Evolutionary conservation across 192 early-diverging fungal species (phyloP), one percentile per base, ranked within the genome.

Genomic region (Coemansia sp.): DNA sequence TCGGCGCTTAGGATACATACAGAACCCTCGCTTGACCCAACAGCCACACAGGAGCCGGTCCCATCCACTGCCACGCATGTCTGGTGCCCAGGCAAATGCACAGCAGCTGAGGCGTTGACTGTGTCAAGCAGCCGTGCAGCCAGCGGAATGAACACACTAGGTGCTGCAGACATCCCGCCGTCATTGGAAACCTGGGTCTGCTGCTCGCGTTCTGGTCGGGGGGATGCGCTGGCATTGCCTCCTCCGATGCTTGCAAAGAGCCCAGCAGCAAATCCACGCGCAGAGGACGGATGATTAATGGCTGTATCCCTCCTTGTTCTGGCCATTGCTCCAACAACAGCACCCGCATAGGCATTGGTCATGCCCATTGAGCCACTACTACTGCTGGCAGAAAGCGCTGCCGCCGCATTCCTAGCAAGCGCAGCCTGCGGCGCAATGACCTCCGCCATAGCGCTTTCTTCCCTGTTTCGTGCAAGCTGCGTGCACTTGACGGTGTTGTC

Each of bases 291-390:
- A 28, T 29, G 27, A 3, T 28, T n/a, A n/a, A n/a, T n/a, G n/a
- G n/a, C n/a, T 4, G 5, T 27, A 9, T 6, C 28, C 23, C 29
- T 20, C 10, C 20, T 17, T 29, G 29, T 20, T 29, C 56, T 53
- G 17, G 68, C 50, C 74, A 76, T 76, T 33, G 68, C 68, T 22
- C 74, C 53, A 15, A 76, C 74, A 23, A 67, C 74, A 1, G 74
- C 67, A 31, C 68, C 54, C 8, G 74, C 74, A 27, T 70, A 70
- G 45, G 74, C 74, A 27, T 76, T 76, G 15, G 74, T 67, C 74
- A 76, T 76, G 52, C 61, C 47, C 37, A 56, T 45, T 20, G 54
- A 50, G 14, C 53, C 58, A 57, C 62, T n/a, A n/a, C n/a, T n/a
- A n/a, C n/a, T n/a, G n/a, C n/a, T 59, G 25, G 63, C 11, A 22